Percentiles rank a stretch among this genome's conserved stretches.
These are phyloP conservation scores for Sporothrix variecibatus DNA, from an alignment of 2,329 filamentous ascomycete genomes.

Conservation along the genomic window DNA sequence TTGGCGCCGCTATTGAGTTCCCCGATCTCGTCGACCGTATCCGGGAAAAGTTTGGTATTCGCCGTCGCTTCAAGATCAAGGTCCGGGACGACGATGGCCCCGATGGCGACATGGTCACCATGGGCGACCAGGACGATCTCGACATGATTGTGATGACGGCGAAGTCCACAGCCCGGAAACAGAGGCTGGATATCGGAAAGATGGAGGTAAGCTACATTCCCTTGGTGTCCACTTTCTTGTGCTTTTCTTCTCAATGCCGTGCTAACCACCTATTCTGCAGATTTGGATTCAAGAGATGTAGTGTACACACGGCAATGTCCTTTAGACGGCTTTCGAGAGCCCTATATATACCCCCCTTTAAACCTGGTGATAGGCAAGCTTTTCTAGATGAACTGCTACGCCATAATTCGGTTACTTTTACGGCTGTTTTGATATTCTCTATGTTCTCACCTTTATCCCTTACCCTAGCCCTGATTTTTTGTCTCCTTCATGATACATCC, in stretches of 20 bases:
- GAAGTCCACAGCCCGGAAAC: slow-evolving; percentile 68
- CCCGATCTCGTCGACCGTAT: slow-evolving; percentile 76
- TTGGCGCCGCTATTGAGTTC: slow-evolving; percentile 72
- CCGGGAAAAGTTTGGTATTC: slow-evolving; percentile 81
- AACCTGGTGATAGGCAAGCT: background rate
- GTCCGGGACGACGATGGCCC: slow-evolving; percentile 76
- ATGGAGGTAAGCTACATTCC: slow-evolving; percentile 74
- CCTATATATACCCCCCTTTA: background rate
- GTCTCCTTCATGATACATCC: background rate
- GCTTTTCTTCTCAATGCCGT: background rate
- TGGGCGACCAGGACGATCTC: slow-evolving; percentile 94
- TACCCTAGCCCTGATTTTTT: background rate
- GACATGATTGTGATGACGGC: slow-evolving; percentile 79
- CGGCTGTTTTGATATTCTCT: background rate
- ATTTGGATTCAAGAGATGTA: slow-evolving; percentile 42
- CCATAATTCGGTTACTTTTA: background rate
- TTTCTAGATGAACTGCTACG: background rate
- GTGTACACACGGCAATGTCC: slow-evolving; percentile 11
- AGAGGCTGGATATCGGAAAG: slow-evolving; percentile 82
- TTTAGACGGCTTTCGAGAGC: background rate
- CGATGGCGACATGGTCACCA: slow-evolving; percentile 86
- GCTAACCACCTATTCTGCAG: slow-evolving; percentile 35
- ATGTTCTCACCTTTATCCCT: background rate
- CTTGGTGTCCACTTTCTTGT: background rate
- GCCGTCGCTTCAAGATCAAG: slow-evolving; percentile 82